Percentiles rank a stretch among this genome's conserved stretches.
Conservation (phyloP, 306 rosid genomes). For the Acacia acuminata region DNA sequence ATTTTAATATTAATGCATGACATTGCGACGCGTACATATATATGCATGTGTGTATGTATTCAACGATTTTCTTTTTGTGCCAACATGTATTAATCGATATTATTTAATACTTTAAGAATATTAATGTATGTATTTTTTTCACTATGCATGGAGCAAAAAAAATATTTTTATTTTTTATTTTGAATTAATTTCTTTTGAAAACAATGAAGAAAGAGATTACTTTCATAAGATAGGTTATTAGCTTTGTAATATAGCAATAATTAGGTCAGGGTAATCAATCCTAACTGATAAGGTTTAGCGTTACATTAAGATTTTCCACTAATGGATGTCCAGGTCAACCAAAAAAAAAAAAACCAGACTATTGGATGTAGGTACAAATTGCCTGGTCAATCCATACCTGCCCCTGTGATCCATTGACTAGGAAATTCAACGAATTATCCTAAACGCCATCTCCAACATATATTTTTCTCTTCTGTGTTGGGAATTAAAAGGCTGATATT, state of each 20-base stretch:
- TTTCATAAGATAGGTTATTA: background rate
- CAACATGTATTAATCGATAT: too few species aligned
- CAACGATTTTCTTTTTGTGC: too few species aligned
- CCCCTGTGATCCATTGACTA: conserved; percentile 18
- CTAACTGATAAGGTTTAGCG: background rate
- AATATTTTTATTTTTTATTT: too few species aligned
- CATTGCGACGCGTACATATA: too few species aligned
- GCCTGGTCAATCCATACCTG: background rate
- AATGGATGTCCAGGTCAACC: background rate
- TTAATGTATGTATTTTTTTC: too few species aligned
- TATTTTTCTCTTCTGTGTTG: background rate
- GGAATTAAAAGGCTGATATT: background rate
- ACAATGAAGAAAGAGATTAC: background rate
- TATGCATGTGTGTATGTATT: too few species aligned
- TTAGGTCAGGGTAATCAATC: background rate
- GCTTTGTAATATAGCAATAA: background rate
- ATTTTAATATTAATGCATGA: background rate
- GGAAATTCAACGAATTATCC: conserved; percentile 8
- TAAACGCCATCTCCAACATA: background rate
- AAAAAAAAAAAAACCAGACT: background rate
- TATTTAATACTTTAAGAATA: too few species aligned
- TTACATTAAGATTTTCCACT: background rate
- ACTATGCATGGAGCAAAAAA: background rate
- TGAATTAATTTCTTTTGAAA: too few species aligned
- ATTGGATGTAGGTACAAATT: background rate